phyloP scores from a whole-genome alignment of 225 moss, liverwort and hornwort species.

The Lunularia cruciata region DNA sequence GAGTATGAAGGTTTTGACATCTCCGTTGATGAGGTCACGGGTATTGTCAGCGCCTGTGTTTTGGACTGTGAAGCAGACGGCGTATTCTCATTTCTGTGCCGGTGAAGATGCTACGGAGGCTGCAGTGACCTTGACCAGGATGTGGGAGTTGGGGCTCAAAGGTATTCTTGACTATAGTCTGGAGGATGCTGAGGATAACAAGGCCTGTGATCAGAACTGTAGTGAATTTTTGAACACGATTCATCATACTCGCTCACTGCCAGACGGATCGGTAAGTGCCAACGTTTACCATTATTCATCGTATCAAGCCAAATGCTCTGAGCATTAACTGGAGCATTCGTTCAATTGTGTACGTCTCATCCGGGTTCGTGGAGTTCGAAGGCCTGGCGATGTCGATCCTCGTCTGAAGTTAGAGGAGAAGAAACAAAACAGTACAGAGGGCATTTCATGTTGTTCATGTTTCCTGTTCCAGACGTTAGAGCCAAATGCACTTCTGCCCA shows the following conservation, averaged over 20 bases:
- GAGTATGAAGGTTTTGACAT: conserved; percentile 67
- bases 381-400: too few relatives aligned
- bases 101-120: conserved; percentile 75
- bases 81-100: conserved; percentile 84
- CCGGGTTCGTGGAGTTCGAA: too few relatives aligned
- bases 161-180: conserved; percentile 81
- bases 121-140: conserved; percentile 60
- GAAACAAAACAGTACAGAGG: too few relatives aligned
- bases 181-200: conserved; percentile 80
- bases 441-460: too few relatives aligned
- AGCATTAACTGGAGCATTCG: too few relatives aligned
- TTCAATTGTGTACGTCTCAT: too few relatives aligned
- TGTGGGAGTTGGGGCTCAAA: conserved; percentile 80
- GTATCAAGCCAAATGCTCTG: neutral
- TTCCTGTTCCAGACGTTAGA: too few relatives aligned
- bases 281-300: neutral
- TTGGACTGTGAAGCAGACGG: conserved; percentile 70
- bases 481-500: too few relatives aligned
- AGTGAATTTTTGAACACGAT: conserved; percentile 61
- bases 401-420: too few relatives aligned
- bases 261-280: conserved; percentile 69
- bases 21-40: conserved; percentile 59
- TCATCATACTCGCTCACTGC: conserved; percentile 58
- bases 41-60: conserved; percentile 58
- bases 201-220: conserved; percentile 62